Percentiles rank a stretch among this genome's conserved stretches.
Conservation (phyloP, 768 basidiomycete genomes). For the Leccinum variicolor region DNA sequence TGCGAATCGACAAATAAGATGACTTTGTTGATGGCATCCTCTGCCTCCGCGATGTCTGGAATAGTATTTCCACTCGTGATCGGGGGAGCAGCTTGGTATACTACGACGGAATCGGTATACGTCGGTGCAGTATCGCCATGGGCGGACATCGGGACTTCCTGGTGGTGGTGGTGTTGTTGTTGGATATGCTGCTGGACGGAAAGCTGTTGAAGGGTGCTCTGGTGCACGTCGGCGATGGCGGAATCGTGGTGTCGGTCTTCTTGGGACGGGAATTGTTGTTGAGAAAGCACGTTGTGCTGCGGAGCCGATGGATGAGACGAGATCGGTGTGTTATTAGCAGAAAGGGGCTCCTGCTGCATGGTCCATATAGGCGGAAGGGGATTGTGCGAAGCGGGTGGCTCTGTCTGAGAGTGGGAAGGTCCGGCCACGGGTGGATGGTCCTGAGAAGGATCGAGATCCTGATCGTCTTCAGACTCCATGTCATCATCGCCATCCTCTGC, state of each 20-base stretch:
- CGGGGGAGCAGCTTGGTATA: constrained; percentile 33
- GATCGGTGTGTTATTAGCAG: constrained; percentile 27
- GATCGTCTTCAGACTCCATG: constrained; percentile 36
- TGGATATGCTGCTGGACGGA: constrained; percentile 30
- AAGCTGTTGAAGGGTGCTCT: constrained; percentile 28
- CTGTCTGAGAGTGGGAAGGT: constrained; percentile 29
- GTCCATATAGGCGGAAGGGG: constrained; percentile 34
- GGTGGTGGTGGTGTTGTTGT: constrained; percentile 16
- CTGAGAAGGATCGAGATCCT: constrained; percentile 26
- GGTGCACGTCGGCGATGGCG: constrained; percentile 24
- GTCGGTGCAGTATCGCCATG: constrained; percentile 22
- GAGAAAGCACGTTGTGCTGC: constrained; percentile 28
- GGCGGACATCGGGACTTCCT: constrained; percentile 25
- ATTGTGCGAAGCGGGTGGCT: constrained; percentile 23
- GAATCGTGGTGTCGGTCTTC: constrained; percentile 27
- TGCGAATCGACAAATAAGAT: constrained; percentile 50
- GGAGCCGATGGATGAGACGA: constrained; percentile 28
- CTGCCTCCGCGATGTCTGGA: constrained; percentile 47
- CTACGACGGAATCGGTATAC: constrained; percentile 28
- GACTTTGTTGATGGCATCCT: constrained; percentile 52
- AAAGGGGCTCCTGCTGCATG: constrained; percentile 29
- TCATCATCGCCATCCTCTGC: constrained; percentile 34
- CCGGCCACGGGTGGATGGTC: constrained; percentile 25
- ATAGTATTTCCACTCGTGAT: constrained; percentile 31
- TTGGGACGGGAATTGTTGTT: constrained; percentile 29